A percentile compares a stretch with the other conserved stretches of the same genome.
phyloP scores from a whole-genome alignment of 495 filamentous ascomycete genomes.

The Melanomma pulvis-pyrius region DNA sequence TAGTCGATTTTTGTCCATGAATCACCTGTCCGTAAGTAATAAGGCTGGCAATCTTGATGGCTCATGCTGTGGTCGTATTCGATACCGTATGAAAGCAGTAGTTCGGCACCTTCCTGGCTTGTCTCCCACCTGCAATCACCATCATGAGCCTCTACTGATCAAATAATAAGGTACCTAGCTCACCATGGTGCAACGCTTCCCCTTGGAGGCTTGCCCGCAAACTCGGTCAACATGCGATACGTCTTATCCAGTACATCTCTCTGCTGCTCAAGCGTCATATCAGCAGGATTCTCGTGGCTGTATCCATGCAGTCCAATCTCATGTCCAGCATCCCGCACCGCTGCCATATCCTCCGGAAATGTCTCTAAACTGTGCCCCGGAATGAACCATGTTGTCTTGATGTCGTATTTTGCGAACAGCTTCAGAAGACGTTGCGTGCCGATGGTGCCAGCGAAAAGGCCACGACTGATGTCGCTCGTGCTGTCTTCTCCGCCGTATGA shows the following conservation, averaged over 20 bases:
- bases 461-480: conserved; percentile 45
- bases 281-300: conserved; percentile 45
- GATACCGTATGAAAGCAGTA: too few relatives aligned
- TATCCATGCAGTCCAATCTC: conserved; percentile 53
- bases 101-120: neutral
- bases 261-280: conserved; percentile 44
- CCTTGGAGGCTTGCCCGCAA: conserved; percentile 43
- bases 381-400: conserved; percentile 51
- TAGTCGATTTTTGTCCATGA: too few relatives aligned
- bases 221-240: conserved; percentile 43
- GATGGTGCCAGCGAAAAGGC: conserved; percentile 49
- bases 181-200: conserved; percentile 60
- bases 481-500: conserved; percentile 40
- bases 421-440: conserved; percentile 49
- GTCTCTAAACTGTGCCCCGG: conserved; percentile 48
- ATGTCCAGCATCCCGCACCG: conserved; percentile 48
- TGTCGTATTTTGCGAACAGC: conserved; percentile 46
- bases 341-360: conserved; percentile 46
- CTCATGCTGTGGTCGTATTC: conserved; percentile 70
- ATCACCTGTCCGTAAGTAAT: too few relatives aligned
- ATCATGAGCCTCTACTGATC: too few relatives aligned
- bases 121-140: neutral
- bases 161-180: too few relatives aligned
- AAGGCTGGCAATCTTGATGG: conserved; percentile 69
- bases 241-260: conserved; percentile 45